phyloP scores from a whole-genome alignment of 305 asterid species.

The Fraxinus albicans region DNA sequence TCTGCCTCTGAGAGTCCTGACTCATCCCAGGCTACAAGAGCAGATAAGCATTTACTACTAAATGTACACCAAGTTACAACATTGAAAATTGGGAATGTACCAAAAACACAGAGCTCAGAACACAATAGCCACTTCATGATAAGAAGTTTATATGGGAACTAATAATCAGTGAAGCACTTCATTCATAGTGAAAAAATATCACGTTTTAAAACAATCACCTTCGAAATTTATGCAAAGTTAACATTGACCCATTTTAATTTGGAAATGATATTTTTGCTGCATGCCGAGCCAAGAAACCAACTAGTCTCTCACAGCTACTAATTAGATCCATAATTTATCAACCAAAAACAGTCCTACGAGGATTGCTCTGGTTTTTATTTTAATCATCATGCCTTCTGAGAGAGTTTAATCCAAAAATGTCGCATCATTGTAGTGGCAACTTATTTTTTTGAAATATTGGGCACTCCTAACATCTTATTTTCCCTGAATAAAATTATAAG shows the following conservation, averaged over 20 bases:
- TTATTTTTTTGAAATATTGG: not conserved
- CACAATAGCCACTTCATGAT: not conserved
- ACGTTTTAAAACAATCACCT: constrained; percentile 1
- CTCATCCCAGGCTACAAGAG: constrained; percentile 57
- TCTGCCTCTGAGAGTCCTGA: constrained; percentile 72
- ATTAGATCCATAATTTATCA: not conserved
- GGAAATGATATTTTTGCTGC: not conserved
- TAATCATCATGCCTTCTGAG: not conserved
- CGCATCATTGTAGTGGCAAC: not conserved
- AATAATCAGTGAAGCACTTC: constrained; percentile 1
- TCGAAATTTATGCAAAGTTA: not conserved
- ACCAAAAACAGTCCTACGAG: not conserved
- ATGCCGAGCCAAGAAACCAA: not conserved
- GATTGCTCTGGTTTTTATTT: not conserved
- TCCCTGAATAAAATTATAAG: not conserved
- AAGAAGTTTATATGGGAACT: not conserved
- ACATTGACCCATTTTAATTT: not conserved
- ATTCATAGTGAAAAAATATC: not conserved
- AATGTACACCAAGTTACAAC: constrained; percentile 22
- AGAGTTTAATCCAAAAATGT: not conserved
- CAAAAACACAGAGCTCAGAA: not conserved
- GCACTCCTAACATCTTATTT: not conserved
- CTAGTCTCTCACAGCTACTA: not conserved
- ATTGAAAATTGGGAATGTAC: constrained; percentile 12
- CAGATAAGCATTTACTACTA: constrained; percentile 30